These are phyloP conservation scores for Trametes villosa DNA, from an alignment of 768 basidiomycete genomes.

Conservation along the genomic window DNA sequence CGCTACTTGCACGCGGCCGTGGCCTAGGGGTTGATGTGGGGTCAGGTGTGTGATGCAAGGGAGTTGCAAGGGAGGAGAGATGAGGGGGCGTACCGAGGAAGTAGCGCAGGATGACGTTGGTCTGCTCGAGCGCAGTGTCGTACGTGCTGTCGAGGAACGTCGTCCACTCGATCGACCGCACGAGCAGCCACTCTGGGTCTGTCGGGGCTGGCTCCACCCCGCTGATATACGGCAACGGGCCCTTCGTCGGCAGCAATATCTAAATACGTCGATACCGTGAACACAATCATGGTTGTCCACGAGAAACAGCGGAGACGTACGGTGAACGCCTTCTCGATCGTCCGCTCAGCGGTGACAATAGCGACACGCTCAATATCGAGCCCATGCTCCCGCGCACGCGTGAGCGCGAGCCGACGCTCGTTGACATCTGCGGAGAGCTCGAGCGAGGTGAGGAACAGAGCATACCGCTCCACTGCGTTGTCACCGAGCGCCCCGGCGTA, in stretches of 20 bases:
- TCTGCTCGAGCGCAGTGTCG: conserved; percentile 78
- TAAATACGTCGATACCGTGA: conserved; percentile 29
- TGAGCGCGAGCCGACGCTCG: conserved; percentile 72
- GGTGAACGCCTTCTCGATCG: conserved; percentile 71
- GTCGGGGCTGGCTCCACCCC: conserved; percentile 58
- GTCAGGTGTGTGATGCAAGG: neutral
- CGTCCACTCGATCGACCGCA: conserved; percentile 95
- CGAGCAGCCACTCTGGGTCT: conserved; percentile 63
- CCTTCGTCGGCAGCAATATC: conserved; percentile 57
- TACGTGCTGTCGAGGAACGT: conserved; percentile 76
- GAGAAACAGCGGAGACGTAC: conserved; percentile 38
- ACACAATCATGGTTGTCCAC: neutral
- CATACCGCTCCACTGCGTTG: conserved; percentile 91
- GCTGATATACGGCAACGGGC: conserved; percentile 64
- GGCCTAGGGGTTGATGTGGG: conserved; percentile 46
- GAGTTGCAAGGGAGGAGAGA: neutral
- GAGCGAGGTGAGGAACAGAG: conserved; percentile 82
- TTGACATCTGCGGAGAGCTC: conserved; percentile 63
- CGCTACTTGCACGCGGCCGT: conserved; percentile 76
- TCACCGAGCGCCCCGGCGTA: conserved; percentile 91
- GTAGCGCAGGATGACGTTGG: conserved; percentile 86
- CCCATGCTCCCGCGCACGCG: conserved; percentile 80
- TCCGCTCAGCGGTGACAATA: conserved; percentile 75
- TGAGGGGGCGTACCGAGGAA: conserved; percentile 74
- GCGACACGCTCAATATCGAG: conserved; percentile 85